A percentile compares a stretch with the other conserved stretches of the same genome.
Conservation (phyloP, 192 early-diverging fungal genomes). For the Coemansia sp. region DNA sequence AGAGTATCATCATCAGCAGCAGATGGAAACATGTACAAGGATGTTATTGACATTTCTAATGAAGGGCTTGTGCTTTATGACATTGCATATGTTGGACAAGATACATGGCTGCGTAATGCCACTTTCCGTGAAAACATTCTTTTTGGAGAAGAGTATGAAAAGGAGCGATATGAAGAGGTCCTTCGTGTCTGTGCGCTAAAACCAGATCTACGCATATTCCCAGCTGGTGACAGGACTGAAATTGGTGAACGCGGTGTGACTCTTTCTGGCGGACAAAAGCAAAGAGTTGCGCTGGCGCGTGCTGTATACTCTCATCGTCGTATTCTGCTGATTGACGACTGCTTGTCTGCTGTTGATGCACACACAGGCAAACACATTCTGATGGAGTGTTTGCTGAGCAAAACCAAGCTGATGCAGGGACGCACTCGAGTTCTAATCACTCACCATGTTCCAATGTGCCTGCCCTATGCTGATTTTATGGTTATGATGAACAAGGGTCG, state of each 20-base stretch:
- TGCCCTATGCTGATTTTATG: constrained; percentile 55
- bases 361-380: constrained; percentile 86
- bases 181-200: constrained; percentile 78
- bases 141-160: constrained; percentile 75
- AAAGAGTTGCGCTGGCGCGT: constrained; percentile 87
- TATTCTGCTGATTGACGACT: constrained; percentile 77
- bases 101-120: constrained; percentile 68
- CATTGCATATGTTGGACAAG: constrained; percentile 86
- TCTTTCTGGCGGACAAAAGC: constrained; percentile 73
- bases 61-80: constrained; percentile 38
- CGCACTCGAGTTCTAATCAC: constrained; percentile 84
- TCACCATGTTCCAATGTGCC: constrained; percentile 70
- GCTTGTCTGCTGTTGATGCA: constrained; percentile 89
- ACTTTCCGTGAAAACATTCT: constrained; percentile 78
- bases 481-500: constrained; percentile 66
- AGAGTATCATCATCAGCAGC: background rate
- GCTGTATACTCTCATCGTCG: constrained; percentile 69
- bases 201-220: constrained; percentile 79
- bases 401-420: constrained; percentile 59
- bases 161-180: constrained; percentile 72
- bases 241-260: constrained; percentile 84
- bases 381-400: constrained; percentile 70
- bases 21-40: constrained; percentile 1
- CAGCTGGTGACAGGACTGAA: constrained; percentile 85
- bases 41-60: constrained; percentile 11